A percentile compares a stretch with the other conserved stretches of the same genome.
These are phyloP conservation scores for Choiromyces venosus DNA, from an alignment of 495 filamentous ascomycete genomes.

Conservation along the genomic window DNA sequence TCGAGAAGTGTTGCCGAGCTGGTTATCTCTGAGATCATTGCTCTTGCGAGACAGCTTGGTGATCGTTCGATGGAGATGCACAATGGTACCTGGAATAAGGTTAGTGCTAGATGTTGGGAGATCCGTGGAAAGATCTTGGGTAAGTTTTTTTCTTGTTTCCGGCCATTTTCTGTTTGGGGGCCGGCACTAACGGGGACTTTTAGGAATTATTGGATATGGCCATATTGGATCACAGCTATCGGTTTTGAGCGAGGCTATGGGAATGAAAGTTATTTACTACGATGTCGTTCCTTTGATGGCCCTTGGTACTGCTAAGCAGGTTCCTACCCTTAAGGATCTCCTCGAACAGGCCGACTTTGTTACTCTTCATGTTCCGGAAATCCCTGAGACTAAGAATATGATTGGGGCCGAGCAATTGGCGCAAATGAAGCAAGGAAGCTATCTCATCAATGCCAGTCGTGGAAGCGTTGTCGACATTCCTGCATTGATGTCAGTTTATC, in stretches of 20 bases:
- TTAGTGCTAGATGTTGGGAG: slow-evolving; percentile 93
- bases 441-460: slow-evolving; percentile 90
- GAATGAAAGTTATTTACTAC: slow-evolving; percentile 95
- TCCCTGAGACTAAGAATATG: slow-evolving; percentile 83
- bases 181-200: background rate
- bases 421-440: slow-evolving; percentile 83
- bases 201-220: slow-evolving; percentile 90
- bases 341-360: slow-evolving; percentile 78
- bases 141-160: slow-evolving; percentile 40
- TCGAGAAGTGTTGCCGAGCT: slow-evolving; percentile 93
- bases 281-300: slow-evolving; percentile 90
- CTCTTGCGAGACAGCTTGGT: slow-evolving; percentile 83
- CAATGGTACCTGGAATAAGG: slow-evolving; percentile 92
- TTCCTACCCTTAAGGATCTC: slow-evolving; percentile 68
- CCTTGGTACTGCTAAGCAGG: slow-evolving; percentile 75
- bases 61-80: slow-evolving; percentile 94
- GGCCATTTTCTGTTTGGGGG: background rate
- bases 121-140: slow-evolving; percentile 93
- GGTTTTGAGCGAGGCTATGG: slow-evolving; percentile 91
- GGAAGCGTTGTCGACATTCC: slow-evolving; percentile 95
- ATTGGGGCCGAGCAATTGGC: slow-evolving; percentile 69
- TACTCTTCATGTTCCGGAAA: slow-evolving; percentile 86
- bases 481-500: slow-evolving; percentile 56
- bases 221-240: slow-evolving; percentile 95
- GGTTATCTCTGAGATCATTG: slow-evolving; percentile 86